A percentile compares a stretch with the other conserved stretches of the same genome.
phyloP scores from a whole-genome alignment of 73 alveolate species.

The Uronychia setigera region DNA sequence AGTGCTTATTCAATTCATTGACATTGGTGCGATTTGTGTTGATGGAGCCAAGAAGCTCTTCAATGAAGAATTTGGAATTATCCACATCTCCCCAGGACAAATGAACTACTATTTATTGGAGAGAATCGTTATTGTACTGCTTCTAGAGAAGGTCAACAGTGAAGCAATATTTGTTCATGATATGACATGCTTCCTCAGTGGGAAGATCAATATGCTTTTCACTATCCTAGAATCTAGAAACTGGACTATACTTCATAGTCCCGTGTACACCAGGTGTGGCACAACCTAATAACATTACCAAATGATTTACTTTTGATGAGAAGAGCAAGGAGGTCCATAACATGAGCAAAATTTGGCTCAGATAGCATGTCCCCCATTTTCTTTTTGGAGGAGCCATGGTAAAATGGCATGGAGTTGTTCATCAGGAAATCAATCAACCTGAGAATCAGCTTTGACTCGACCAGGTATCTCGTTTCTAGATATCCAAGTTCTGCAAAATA shows the following conservation, averaged over 20 bases:
- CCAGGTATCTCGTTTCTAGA: slow-evolving; percentile 34
- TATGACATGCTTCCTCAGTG: slow-evolving; percentile 15
- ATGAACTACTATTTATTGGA: slow-evolving; percentile 38
- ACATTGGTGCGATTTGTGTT: slow-evolving; percentile 9
- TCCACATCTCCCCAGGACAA: slow-evolving; percentile 62
- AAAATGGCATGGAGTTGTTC: slow-evolving; percentile 52
- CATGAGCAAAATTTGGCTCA: slow-evolving; percentile 45
- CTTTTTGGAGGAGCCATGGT: slow-evolving; percentile 4
- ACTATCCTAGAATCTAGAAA: slow-evolving; percentile 14
- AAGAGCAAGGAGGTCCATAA: slow-evolving; percentile 32
- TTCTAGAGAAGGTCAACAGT: slow-evolving; percentile 32
- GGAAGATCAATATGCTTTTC: slow-evolving; percentile 28
- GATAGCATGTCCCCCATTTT: slow-evolving; percentile 48
- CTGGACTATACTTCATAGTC: slow-evolving; percentile 32
- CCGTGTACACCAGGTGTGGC: slow-evolving; percentile 48
- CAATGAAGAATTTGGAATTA: slow-evolving; percentile 39
- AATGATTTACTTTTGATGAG: slow-evolving; percentile 18
- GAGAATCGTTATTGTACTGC: slow-evolving; percentile 19
- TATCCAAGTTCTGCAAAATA: slow-evolving; percentile 39
- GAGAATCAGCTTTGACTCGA: slow-evolving; percentile 22
- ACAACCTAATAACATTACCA: slow-evolving; percentile 5
- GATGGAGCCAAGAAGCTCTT: slow-evolving; percentile 32
- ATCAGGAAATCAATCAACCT: slow-evolving; percentile 53
- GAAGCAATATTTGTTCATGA: slow-evolving; percentile 31
- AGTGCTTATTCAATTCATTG: slow-evolving; percentile 14